Base-by-base conservation (phyloP, 2,329 filamentous ascomycete genomes). In the Ceratocystis colombiana region DNA sequence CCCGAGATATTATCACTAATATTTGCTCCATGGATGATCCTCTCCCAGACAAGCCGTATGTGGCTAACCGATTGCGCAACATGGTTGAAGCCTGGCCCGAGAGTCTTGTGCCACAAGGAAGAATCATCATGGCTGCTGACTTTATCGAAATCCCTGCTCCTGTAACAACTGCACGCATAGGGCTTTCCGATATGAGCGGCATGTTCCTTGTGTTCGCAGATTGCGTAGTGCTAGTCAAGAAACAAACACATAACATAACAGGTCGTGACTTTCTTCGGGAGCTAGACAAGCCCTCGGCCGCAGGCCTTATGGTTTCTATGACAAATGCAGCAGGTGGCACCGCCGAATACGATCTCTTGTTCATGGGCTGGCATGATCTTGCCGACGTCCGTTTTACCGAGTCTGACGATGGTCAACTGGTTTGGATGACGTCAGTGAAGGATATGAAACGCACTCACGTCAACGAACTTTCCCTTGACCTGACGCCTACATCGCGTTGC, bases 11-110 rank as follows among this genome's bases (percentile, higher is more conserved):
- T 64, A 91, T 99, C 70, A 91, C 92, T 22, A 94, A 96, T 65
- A 99, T 99, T 55, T 99, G 94, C 75, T 95, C 93, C 17, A 87
- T 96, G 77, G 93, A 96, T 71, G 88, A 77, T 73, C 88, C 72
- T 72, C 79, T 75, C 71, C 83, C 79, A 2, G 88, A 90, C 72
- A 88, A 90, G 70, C 85, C 86, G 8, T 88, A 89, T 70, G 80
- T 90, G 57, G 82, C 88, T 44, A 88, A 85, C 70, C 85, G 89
- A 53, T 78, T 96, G 61, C 86, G 87, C 69, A 87, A 87, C 70
- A 82, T 94, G 74, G 82, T 95, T 53, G 85, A 89, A 71, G 84
- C 82, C 59, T 96, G 90, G 90, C 90, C 90, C 0, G 73, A 77
- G 25, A 82, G 86, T 62, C 81, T 92, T 28, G 83, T 87, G 70